phyloP scores from a whole-genome alignment of 176 grass and related monocot genomes.

The Bonia amplexicaulis region DNA sequence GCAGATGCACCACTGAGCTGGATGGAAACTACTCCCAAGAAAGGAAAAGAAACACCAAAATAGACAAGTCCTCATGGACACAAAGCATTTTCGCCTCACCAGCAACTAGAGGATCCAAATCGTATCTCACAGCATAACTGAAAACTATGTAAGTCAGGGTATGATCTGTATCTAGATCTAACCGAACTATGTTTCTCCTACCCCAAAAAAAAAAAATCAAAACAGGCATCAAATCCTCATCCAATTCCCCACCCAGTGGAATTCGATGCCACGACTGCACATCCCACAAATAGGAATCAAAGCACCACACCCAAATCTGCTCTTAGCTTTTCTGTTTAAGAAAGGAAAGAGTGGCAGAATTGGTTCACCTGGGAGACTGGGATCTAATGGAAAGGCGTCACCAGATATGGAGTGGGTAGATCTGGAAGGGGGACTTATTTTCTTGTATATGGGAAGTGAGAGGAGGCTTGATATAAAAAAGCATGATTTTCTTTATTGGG shows the following conservation, averaged over 20 bases:
- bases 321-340: neutral
- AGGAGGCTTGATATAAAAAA: neutral
- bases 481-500: neutral
- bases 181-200: neutral
- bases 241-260: neutral
- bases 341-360: neutral
- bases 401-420: neutral
- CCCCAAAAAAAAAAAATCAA: neutral
- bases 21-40: neutral
- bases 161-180: neutral
- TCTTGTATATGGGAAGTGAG: neutral
- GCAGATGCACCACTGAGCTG: neutral
- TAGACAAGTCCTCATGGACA: neutral
- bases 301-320: neutral
- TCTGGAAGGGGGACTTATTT: neutral
- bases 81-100: neutral
- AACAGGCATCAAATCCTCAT: neutral
- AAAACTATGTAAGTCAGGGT: neutral
- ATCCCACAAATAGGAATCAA: neutral
- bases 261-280: neutral
- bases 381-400: neutral
- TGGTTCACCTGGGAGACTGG: neutral
- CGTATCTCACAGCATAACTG: neutral
- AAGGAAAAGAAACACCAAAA: neutral
- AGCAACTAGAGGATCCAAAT: neutral